Evolutionary conservation across 2,329 filamentous ascomycete genomes (phyloP).

Genomic region (Alternaria ethzedia): DNA sequence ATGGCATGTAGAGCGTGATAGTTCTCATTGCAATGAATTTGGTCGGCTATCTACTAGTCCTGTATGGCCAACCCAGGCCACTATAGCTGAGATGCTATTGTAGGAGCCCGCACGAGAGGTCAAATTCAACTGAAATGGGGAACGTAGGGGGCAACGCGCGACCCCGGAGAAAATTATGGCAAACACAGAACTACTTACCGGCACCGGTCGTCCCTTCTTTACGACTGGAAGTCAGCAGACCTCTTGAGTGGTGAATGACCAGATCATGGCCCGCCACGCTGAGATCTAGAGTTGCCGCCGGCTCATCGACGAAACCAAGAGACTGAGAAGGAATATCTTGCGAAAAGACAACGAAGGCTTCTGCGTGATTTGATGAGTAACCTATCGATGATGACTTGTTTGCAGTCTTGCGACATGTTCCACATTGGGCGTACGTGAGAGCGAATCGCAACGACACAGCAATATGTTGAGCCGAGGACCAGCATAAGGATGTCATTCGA

Average conservation of each 20-base stretch:
- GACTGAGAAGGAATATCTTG: conserved; percentile 69
- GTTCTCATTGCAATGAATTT: background rate
- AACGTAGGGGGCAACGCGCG: conserved; percentile 15
- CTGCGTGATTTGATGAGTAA: conserved; percentile 55
- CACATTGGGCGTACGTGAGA: background rate
- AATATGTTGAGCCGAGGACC: conserved; percentile 26
- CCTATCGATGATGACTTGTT: background rate
- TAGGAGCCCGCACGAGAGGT: conserved; percentile 24
- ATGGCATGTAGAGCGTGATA: background rate
- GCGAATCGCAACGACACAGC: conserved; percentile 27
- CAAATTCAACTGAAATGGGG: conserved; percentile 23
- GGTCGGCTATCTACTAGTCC: background rate
- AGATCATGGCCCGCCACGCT: conserved; percentile 73
- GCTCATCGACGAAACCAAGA: conserved; percentile 82
- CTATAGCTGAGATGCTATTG: background rate
- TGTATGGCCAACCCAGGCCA: background rate
- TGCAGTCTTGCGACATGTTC: background rate
- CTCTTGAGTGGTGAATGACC: conserved; percentile 81
- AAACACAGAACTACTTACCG: conserved; percentile 49
- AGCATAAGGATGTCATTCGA: conserved; percentile 17
- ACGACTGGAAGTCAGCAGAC: conserved; percentile 77
- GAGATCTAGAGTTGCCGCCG: conserved; percentile 69
- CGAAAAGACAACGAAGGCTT: conserved; percentile 87
- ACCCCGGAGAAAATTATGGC: conserved; percentile 20
- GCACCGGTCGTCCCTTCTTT: conserved; percentile 76